Base-by-base conservation (phyloP, 176 grass and related monocot species). In the Carex cristatella region DNA sequence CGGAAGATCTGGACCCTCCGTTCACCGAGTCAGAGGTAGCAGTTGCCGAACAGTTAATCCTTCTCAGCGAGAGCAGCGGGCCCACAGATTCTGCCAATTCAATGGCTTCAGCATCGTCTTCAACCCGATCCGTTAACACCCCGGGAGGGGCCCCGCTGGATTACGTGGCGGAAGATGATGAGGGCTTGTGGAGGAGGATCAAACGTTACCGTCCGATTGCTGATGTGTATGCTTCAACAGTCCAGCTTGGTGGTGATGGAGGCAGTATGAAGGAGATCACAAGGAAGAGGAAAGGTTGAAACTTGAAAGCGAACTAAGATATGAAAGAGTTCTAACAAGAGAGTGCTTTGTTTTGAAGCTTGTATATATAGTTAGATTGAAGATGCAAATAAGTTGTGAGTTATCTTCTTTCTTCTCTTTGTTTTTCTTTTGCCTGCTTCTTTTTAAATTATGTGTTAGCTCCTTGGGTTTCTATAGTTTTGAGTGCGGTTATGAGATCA, bases 21-120 rank as follows among this genome's bases (percentile, higher is more conserved):
- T 92, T 94, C 87, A 88, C 87, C 9, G 33, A 58, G 79, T 7
- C 35, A 19, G 93, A 98, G 67, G 6, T 95, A 31, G 88, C 81
- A 0, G 88, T 60, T 65, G 93, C 83, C 1, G 51, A 85, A 86
- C 80, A 66, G 19, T 82, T 95, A 60, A 37, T 85, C 51, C 66
- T 78, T 23, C 88, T 95, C 53, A 78, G 83, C 59, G 88, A 85
- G 69, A 86, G 83, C 84, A 90, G 42, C 18, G 55, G 48, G 11
- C n/a, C 60, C 69, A 18, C 53, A 31, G 23, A 3, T 0, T 42
- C 35, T 35, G 37, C 0, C 4, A 75, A 64, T 14, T 48, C 62
- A 12, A 37, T 28, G 10, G 27, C 60, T 38, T 88, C 71, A 1
- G 23, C 57, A 13, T 88, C 88, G 15, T 85, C 86, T 18, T 84